Conservation (phyloP, 768 basidiomycete genomes). For the Suillus subaureus region DNA sequence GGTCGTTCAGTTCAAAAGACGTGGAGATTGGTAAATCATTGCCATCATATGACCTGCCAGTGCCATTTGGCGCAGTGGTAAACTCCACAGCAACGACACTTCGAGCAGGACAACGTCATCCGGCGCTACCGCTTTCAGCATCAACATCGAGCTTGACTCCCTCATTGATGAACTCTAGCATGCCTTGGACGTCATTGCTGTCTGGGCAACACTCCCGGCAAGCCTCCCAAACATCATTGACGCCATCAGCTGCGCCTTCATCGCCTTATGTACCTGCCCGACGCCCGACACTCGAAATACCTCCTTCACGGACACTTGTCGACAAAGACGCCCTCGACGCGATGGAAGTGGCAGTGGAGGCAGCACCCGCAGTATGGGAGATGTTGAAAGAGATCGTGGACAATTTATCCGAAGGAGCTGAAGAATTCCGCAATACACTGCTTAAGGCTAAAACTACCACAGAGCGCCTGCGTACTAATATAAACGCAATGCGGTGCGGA, state of each 20-base stretch:
- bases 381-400: constrained; percentile 76
- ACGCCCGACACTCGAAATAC: constrained; percentile 47
- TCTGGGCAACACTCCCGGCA: constrained; percentile 43
- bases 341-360: constrained; percentile 75
- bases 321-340: constrained; percentile 81
- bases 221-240: constrained; percentile 45
- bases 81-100: constrained; percentile 35
- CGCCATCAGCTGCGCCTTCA: constrained; percentile 41
- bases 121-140: constrained; percentile 39
- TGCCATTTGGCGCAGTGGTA: constrained; percentile 30
- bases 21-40: constrained; percentile 84
- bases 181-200: constrained; percentile 16
- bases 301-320: constrained; percentile 63
- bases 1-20: constrained; percentile 94
- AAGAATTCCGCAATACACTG: constrained; percentile 56
- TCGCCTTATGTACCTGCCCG: constrained; percentile 27
- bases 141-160: constrained; percentile 23
- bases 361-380: constrained; percentile 82
- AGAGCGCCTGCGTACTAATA: constrained; percentile 56
- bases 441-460: constrained; percentile 68
- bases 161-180: constrained; percentile 11
- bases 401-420: constrained; percentile 51
- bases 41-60: constrained; percentile 58
- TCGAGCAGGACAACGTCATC: constrained; percentile 54
- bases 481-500: constrained; percentile 59